Conservation (phyloP, 2,329 filamentous ascomycete genomes). For the Arthrobotrys iridis region DNA sequence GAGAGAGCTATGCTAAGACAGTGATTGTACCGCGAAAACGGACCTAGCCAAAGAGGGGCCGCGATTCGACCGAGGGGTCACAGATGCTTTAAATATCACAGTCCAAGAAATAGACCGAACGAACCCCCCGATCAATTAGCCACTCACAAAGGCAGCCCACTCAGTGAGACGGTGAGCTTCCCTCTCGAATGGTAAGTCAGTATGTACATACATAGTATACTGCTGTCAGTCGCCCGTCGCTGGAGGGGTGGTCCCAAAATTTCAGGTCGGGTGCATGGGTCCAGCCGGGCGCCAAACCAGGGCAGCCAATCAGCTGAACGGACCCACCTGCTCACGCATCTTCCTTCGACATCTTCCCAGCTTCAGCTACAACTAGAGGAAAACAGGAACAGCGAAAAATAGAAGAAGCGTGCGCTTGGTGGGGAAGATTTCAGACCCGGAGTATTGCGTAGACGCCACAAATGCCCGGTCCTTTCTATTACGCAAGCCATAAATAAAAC, state of each 20-base stretch:
- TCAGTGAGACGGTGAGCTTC: slow-evolving; percentile 1
- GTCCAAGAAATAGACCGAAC: background rate
- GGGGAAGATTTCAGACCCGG: slow-evolving; percentile 23
- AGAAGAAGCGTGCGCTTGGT: slow-evolving; percentile 27
- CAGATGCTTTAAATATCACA: slow-evolving; percentile 51
- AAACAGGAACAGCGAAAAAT: background rate
- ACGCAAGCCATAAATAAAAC: slow-evolving; percentile 31
- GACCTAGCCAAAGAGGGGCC: slow-evolving; percentile 9
- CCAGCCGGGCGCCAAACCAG: slow-evolving; percentile 53
- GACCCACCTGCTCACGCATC: slow-evolving; percentile 40
- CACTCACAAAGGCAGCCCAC: background rate
- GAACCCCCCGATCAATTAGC: slow-evolving; percentile 8
- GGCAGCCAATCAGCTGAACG: slow-evolving; percentile 51
- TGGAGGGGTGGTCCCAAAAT: slow-evolving; percentile 26
- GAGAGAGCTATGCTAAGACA: background rate
- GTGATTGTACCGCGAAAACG: slow-evolving; percentile 18
- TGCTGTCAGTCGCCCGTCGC: background rate
- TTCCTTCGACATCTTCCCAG: background rate
- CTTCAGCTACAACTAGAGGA: slow-evolving; percentile 31
- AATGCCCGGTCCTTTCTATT: slow-evolving; percentile 3
- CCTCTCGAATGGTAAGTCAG: too few species aligned
- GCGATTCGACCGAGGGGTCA: slow-evolving; percentile 14
- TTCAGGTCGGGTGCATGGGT: slow-evolving; percentile 51
- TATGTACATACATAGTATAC: too few species aligned
- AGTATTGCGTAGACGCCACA: slow-evolving; percentile 43